Evolutionary conservation across 129 eudicot genomes (phyloP), one percentile per base, ranked within the genome.

Genomic region (Silybum marianum): DNA sequence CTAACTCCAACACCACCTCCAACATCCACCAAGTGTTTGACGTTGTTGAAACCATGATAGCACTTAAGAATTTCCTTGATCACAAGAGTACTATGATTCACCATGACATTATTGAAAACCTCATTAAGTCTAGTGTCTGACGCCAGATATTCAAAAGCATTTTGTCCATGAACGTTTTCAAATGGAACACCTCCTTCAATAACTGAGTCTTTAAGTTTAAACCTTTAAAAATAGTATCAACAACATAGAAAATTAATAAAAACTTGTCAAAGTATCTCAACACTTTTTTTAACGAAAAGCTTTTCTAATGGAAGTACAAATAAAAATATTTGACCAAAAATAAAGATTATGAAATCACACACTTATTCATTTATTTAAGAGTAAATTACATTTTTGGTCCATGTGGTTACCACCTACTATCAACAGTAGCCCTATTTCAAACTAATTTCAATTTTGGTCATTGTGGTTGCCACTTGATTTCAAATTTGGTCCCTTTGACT

Each of bases 1-100:
- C 80, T 62, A 32, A 48, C 39, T 23, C 88, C 88, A 16, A 85
- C 70, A 12, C 88, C 88, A 28, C 88, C 88, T 19, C 88, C 88
- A 13, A 85, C 88, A 65, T 85, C 85, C 2, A 85, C 88, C 39
- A 85, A 62, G 6, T 32, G 23, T 24, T 76, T 76, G 3, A 85
- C 24, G 7, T 76, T 26, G 58, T 69, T 54, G 58, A 82, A 82
- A 62, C 85, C 85, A 25, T 82, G 44, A 40, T 82, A 82, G 28
- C 32, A 36, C 54, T 39, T 48, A 28, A 82, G 75, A 24, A 74
- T 32, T 32, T 32, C 36, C 36, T 32, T 32, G 36, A 32, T 32
- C 36, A 32, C 6, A 32, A 32, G 6, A 32, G 80, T 82, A 32
- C 75, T 82, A 68, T 63, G 74, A 26, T 82, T 38, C 30, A 54